Evolutionary conservation across 805 yeast genomes (phyloP).

Genomic region (Saturnispora dispora): DNA sequence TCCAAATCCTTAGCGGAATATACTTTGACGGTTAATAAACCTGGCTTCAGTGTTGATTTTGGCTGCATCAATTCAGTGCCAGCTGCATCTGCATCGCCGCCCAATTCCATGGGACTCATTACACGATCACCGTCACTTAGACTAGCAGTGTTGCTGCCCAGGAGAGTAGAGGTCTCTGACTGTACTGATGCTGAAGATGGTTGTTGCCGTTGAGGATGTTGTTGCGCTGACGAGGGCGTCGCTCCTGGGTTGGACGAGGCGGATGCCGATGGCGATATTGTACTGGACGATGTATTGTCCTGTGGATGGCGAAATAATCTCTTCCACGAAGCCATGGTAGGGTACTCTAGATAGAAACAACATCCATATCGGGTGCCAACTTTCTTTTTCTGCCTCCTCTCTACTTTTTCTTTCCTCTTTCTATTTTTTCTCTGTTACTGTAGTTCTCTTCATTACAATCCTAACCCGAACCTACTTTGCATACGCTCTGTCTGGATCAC

Average conservation of each 20-base stretch:
- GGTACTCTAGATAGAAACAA: background rate
- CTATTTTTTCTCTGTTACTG: background rate
- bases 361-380: background rate
- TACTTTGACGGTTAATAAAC: constrained; percentile 68
- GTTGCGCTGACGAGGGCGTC: background rate
- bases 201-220: background rate
- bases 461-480: background rate
- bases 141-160: background rate
- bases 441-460: background rate
- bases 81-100: background rate
- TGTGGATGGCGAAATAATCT: constrained; percentile 8
- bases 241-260: background rate
- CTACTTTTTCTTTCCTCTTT: background rate
- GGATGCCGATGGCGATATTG: background rate
- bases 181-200: background rate
- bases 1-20: constrained; percentile 59
- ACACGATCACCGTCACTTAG: background rate
- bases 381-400: background rate
- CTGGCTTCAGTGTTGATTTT: constrained; percentile 37
- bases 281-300: background rate
- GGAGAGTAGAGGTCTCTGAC: background rate
- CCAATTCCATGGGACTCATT: background rate
- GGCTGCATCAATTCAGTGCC: background rate
- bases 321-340: constrained; percentile 3
- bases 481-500: background rate